Percentiles rank a stretch among this genome's conserved stretches.
Evolutionary conservation across 2,329 filamentous ascomycete genomes (phyloP).

Genomic region (Fusarium nisikadoi): DNA sequence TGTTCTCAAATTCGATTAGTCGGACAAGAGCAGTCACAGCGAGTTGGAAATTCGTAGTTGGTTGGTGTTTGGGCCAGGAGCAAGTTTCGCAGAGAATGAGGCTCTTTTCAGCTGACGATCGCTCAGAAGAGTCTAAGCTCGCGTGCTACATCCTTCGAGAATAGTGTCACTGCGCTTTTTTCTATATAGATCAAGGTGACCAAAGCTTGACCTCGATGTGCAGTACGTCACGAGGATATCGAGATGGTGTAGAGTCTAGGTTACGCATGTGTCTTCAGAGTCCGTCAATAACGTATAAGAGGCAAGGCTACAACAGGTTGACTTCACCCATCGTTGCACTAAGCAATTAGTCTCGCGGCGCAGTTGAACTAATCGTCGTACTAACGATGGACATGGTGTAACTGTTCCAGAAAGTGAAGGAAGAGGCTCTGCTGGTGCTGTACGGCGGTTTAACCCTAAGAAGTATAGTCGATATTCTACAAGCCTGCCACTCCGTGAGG

Average conservation of each 20-base stretch:
- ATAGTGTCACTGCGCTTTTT: neutral
- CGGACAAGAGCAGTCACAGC: neutral
- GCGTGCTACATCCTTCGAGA: neutral
- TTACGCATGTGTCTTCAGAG: neutral
- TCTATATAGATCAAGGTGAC: neutral
- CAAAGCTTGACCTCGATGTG: neutral
- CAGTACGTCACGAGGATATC: slow-evolving; percentile 6
- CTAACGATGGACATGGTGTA: neutral
- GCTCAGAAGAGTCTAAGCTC: neutral
- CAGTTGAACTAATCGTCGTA: neutral
- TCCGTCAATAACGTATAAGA: neutral
- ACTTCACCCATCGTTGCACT: neutral
- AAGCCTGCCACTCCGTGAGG: neutral
- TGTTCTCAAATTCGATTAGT: neutral
- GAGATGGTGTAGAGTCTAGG: slow-evolving; percentile 7
- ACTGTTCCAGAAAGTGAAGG: neutral
- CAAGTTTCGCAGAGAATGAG: neutral
- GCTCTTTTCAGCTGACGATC: slow-evolving; percentile 2
- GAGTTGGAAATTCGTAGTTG: neutral
- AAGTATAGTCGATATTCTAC: neutral
- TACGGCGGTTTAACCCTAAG: neutral
- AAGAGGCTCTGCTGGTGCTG: slow-evolving; percentile 1
- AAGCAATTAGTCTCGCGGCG: neutral
- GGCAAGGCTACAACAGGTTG: neutral
- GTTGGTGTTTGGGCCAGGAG: neutral